Conservation (phyloP, 805 yeast genomes). For the Teunomyces lycoperdinae region DNA sequence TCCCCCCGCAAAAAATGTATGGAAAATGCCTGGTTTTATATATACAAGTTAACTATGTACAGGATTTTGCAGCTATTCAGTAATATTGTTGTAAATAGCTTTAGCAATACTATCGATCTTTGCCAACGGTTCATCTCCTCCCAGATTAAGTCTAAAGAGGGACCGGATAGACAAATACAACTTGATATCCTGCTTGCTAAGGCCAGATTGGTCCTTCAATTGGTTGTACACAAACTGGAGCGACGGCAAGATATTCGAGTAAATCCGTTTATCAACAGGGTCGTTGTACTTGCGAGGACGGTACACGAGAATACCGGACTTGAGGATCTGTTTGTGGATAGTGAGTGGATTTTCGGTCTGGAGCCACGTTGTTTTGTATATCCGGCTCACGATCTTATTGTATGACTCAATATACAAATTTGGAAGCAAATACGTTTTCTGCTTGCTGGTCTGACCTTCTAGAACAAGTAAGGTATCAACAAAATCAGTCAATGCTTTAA, state of each 20-base stretch:
- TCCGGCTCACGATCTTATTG: conserved; percentile 21
- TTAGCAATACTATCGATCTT: conserved; percentile 10
- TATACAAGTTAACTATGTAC: neutral
- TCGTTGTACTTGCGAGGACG: conserved; percentile 22
- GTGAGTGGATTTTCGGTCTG: conserved; percentile 12
- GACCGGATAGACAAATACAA: conserved; percentile 17
- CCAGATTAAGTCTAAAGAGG: conserved; percentile 14
- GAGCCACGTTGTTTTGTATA: conserved; percentile 26
- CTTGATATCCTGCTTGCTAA: conserved; percentile 15
- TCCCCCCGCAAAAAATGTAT: neutral
- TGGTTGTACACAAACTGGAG: conserved; percentile 21
- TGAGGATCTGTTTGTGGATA: conserved; percentile 25
- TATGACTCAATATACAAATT: conserved; percentile 21
- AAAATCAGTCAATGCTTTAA: conserved; percentile 20
- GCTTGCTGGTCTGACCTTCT: conserved; percentile 11
- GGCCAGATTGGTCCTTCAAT: conserved; percentile 15
- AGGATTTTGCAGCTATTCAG: neutral
- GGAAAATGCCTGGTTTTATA: neutral
- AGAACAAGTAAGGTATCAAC: conserved; percentile 22
- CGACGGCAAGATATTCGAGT: conserved; percentile 19
- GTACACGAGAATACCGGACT: conserved; percentile 28
- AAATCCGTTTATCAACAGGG: conserved; percentile 15
- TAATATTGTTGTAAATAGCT: conserved; percentile 9
- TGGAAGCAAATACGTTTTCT: conserved; percentile 14
- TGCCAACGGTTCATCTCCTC: conserved; percentile 12